A percentile compares a stretch with the other conserved stretches of the same genome.
Evolutionary conservation across 768 basidiomycete genomes (phyloP).

Genomic region (Auricularia heimuer): DNA sequence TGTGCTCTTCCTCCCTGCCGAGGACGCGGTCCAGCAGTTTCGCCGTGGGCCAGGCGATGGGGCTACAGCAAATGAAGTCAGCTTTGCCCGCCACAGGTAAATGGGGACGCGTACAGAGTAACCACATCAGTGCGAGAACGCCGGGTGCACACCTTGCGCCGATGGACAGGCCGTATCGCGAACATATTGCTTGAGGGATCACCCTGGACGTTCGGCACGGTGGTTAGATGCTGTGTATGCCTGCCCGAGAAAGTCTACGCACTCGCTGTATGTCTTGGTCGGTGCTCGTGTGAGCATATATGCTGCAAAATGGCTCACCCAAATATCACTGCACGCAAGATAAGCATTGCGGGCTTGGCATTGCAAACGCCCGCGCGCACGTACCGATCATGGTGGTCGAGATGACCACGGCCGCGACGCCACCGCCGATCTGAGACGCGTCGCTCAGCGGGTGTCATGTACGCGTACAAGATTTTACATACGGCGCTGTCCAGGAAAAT

Average conservation of each 20-base stretch:
- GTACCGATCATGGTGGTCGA: conserved; percentile 65
- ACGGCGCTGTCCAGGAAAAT: conserved; percentile 72
- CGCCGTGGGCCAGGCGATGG: conserved; percentile 63
- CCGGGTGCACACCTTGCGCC: conserved; percentile 72
- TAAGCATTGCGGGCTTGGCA: background rate
- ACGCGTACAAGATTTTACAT: conserved; percentile 6
- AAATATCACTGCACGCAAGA: background rate
- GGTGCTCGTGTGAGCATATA: background rate
- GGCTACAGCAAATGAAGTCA: conserved; percentile 26
- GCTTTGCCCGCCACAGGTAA: background rate
- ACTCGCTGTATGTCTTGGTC: background rate
- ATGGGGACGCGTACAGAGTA: conserved; percentile 30
- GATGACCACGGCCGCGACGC: conserved; percentile 66
- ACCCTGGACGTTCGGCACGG: conserved; percentile 32
- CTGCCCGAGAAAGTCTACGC: background rate
- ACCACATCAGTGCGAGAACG: conserved; percentile 63
- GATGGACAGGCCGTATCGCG: conserved; percentile 67
- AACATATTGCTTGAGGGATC: conserved; percentile 65
- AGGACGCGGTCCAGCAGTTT: conserved; percentile 73
- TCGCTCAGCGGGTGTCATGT: background rate
- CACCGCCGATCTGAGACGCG: conserved; percentile 45
- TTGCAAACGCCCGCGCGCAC: background rate
- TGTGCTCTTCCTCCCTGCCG: conserved; percentile 56
- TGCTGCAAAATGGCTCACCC: background rate
- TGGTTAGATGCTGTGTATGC: no score